phyloP scores from a whole-genome alignment of 768 basidiomycete genomes.

The Lactarius evosmus region DNA sequence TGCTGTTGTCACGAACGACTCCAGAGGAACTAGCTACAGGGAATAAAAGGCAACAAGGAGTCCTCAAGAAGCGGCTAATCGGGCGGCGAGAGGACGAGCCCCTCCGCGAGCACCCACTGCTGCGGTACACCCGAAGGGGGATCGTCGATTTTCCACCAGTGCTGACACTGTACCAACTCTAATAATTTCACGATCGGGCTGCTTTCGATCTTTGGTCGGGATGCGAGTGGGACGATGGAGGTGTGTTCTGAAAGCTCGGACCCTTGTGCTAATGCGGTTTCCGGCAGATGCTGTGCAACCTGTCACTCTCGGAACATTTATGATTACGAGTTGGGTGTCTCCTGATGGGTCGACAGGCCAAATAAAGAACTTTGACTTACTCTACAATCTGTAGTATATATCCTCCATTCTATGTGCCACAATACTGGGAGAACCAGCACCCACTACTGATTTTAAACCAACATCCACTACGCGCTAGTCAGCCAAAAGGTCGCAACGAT shows the following conservation, averaged over 20 bases:
- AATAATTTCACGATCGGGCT: neutral
- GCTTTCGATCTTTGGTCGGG: neutral
- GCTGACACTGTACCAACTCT: too few species aligned
- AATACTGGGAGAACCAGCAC: neutral
- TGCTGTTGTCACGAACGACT: too few species aligned
- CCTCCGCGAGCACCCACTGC: too few species aligned
- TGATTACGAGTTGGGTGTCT: neutral
- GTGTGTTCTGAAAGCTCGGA: neutral
- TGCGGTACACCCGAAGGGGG: too few species aligned
- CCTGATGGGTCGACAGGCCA: neutral
- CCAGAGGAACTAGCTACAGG: too few species aligned
- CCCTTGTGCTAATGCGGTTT: neutral
- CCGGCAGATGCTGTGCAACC: neutral
- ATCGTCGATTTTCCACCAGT: too few species aligned
- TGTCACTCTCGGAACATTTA: neutral
- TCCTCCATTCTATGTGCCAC: neutral
- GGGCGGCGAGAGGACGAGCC: too few species aligned
- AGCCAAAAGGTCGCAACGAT: neutral
- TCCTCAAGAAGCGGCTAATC: too few species aligned
- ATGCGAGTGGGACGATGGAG: too few species aligned
- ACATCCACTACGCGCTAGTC: neutral
- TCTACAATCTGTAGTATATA: neutral
- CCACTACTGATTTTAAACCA: neutral
- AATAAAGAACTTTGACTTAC: neutral
- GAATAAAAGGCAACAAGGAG: too few species aligned